phyloP scores from a whole-genome alignment of 2,329 filamentous ascomycete species.

The Aspergillus viridinutans region DNA sequence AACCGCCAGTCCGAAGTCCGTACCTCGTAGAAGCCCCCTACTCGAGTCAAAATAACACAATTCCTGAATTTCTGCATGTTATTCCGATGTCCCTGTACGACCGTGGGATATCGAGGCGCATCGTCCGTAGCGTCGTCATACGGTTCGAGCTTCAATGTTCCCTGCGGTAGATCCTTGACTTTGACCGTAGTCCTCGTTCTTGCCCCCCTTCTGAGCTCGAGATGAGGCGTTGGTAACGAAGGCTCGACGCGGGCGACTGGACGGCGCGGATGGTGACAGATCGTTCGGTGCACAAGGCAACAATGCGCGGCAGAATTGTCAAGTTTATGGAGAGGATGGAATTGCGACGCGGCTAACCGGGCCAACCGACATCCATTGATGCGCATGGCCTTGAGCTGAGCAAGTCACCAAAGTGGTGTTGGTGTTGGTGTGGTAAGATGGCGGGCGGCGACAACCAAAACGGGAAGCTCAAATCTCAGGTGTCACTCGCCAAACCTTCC shows the following conservation, averaged over 20 bases:
- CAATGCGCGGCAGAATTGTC: slow-evolving; percentile 8
- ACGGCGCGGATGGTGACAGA: slow-evolving; percentile 29
- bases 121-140: slow-evolving; percentile 44
- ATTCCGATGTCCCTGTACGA: slow-evolving; percentile 77
- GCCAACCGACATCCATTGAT: slow-evolving; percentile 16
- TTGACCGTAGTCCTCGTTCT: slow-evolving; percentile 37
- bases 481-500: slow-evolving; percentile 25
- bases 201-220: slow-evolving; percentile 25
- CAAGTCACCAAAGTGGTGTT: neutral
- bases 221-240: slow-evolving; percentile 9
- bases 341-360: slow-evolving; percentile 8
- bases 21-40: slow-evolving; percentile 91
- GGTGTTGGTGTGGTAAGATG: neutral
- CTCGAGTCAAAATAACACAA: slow-evolving; percentile 84
- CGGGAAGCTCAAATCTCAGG: slow-evolving; percentile 19
- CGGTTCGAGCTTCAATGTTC: slow-evolving; percentile 45
- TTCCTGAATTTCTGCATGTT: slow-evolving; percentile 90
- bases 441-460: slow-evolving; percentile 6
- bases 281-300: slow-evolving; percentile 22
- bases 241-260: slow-evolving; percentile 15
- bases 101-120: slow-evolving; percentile 70
- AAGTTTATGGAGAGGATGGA: neutral
- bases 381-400: slow-evolving; percentile 20
- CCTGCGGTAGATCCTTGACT: slow-evolving; percentile 54
- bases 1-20: slow-evolving; percentile 2